Evolutionary conservation across 805 yeast species (phyloP).

Genomic region (Diddensiella caesifluorescens): DNA sequence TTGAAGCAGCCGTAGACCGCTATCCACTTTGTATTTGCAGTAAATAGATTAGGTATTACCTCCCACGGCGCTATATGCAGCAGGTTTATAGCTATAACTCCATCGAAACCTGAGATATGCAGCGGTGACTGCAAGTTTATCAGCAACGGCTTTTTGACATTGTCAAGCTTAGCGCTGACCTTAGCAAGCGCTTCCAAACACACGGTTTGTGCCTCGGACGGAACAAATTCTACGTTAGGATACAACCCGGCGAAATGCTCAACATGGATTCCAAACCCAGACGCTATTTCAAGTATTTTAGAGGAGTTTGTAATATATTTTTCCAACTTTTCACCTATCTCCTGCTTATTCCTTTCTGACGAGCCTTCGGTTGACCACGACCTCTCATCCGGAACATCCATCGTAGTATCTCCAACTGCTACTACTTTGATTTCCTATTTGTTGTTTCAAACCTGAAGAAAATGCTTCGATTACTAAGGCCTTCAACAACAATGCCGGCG

Average conservation of each 20-base stretch:
- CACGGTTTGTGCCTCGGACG: conserved; percentile 1
- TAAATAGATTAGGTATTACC: not conserved
- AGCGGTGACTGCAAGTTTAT: not conserved
- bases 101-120: not conserved
- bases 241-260: not conserved
- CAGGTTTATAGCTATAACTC: conserved; percentile 4
- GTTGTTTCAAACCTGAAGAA: too few species aligned
- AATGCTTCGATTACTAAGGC: too few species aligned
- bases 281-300: conserved; percentile 3
- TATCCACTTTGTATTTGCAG: not conserved
- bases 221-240: not conserved
- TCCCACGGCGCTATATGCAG: conserved; percentile 1
- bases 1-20: conserved; percentile 4
- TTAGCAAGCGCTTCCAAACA: not conserved
- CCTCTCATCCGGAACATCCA: conserved; percentile 2
- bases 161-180: not conserved
- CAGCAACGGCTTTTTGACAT: not conserved
- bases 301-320: not conserved
- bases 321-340: not conserved
- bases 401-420: too few species aligned
- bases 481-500: too few species aligned
- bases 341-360: conserved; percentile 2
- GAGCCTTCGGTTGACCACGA: conserved; percentile 2
- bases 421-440: too few species aligned
- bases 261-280: conserved; percentile 5